Evolutionary conservation across 441 rosid genomes (phyloP), one percentile per base, ranked within the genome.

Genomic region (Populus hybrid): DNA sequence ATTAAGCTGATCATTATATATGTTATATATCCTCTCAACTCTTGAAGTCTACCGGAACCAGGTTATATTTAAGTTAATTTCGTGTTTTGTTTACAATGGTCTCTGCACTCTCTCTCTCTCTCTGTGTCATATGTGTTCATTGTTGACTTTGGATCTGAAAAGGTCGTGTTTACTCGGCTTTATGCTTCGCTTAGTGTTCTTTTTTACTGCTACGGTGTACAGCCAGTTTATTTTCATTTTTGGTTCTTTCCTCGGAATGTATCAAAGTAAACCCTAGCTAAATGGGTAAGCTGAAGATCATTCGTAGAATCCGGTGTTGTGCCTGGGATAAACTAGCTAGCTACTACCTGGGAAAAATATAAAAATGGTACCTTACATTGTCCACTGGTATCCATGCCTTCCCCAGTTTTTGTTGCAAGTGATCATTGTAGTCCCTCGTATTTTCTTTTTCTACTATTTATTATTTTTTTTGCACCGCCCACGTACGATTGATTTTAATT

Each of bases 101-200:
- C 24, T 69, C 46, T 23, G 6, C 71, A 14, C 5, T 50, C 16
- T 50, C 57, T 12, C 16, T 12, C 16, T 34, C 19, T 69, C 16
- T 40, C 16, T n/a, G n/a, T 42, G 11, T 9, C n/a, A n/a, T 4
- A 23, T 75, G 57, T 50, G 16, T 11, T 9, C 7, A 73, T 18
- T 64, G 80, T 78, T 78, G 80, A 78, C 80, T 53, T 78, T 50
- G 57, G 76, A 71, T 50, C 24, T 50, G 46, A 50, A 72, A 71
- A 53, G 67, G 67, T 35, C 1, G 26, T 34, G 34, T 65, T 28
- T n/a, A 6, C n/a, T 50, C 57, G 57, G 57, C 57, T 50, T 50
- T 50, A 14, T 50, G 36, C 28, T 26, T 53, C 23, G 21, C 5
- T 10, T 14, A 14, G 57, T 50, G 57, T 50, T 30, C 32, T 24